These are phyloP conservation scores for Brassica cretica DNA, from an alignment of 345 rosid species.

Conservation along the genomic window DNA sequence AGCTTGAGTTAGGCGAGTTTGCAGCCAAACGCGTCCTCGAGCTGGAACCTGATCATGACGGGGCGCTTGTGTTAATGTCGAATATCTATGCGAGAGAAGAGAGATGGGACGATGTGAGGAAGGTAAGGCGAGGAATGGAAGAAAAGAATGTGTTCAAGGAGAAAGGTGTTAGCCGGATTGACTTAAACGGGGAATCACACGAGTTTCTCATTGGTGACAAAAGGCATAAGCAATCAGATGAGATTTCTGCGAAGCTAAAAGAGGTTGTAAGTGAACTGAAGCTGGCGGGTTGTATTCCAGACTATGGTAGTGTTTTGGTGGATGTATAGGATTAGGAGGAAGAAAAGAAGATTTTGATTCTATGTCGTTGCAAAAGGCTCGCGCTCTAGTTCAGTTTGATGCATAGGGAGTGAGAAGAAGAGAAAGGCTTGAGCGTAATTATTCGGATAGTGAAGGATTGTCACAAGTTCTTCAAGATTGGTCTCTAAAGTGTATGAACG, in stretches of 20 bases:
- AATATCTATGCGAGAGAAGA: slow-evolving; percentile 67
- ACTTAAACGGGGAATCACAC: slow-evolving; percentile 48
- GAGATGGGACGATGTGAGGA: slow-evolving; percentile 64
- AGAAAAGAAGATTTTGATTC: slow-evolving; percentile 6
- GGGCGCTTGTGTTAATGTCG: slow-evolving; percentile 65
- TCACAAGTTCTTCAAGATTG: slow-evolving; percentile 26
- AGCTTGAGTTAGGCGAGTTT: slow-evolving; percentile 56
- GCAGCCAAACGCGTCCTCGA: slow-evolving; percentile 58
- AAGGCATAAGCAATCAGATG: slow-evolving; percentile 44
- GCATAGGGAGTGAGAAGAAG: slow-evolving; percentile 6
- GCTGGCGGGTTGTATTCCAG: slow-evolving; percentile 21
- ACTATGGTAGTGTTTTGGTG: slow-evolving; percentile 36
- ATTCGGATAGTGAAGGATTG: slow-evolving; percentile 40
- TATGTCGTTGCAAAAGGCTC: slow-evolving; percentile 31
- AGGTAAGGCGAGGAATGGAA: slow-evolving; percentile 54
- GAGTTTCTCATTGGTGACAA: slow-evolving; percentile 59
- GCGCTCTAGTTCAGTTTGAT: slow-evolving; percentile 25
- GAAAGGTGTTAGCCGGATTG: slow-evolving; percentile 66
- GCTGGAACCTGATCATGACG: slow-evolving; percentile 60
- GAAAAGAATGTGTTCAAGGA: slow-evolving; percentile 53
- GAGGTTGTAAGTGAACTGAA: slow-evolving; percentile 35
- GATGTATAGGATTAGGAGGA: background rate
- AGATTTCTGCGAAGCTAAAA: slow-evolving; percentile 47
- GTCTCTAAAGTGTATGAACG: slow-evolving; percentile 24
- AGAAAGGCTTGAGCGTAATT: background rate